Evolutionary conservation across 2,329 filamentous ascomycete genomes (phyloP), one percentile per base, ranked within the genome.

Genomic region (Bipolaris gigantea): DNA sequence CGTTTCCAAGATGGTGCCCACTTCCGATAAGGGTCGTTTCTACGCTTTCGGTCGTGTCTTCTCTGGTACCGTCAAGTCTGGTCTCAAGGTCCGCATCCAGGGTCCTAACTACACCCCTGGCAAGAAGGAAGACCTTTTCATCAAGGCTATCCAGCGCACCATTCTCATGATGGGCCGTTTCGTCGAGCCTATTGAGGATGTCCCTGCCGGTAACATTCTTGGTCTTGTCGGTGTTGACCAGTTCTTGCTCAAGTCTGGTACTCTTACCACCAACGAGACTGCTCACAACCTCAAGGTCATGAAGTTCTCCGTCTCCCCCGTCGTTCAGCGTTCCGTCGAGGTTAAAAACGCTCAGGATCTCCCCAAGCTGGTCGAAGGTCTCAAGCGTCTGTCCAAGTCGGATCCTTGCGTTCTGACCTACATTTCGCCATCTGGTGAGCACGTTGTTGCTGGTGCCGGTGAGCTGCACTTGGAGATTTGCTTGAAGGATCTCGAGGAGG

Each of bases 31-130:
- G 89, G 94, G 94, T 81, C 93, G 94, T 83, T 99, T 99, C 91
- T 99, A 97, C 84, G 94, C 94, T 79, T 99, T 99, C 83, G 94
- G 94, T 83, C 94, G 94, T 96, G 94, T 99, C 82, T 99, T 97
- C 86, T 84, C 94, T 71, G 94, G 94, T 89, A 97, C 92, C 77
- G 94, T 97, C 83, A 85, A 85, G 75, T 97, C 94, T 69, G 94
- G 94, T 83, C 85, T 97, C 74, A 97, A 97, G 89, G 94, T 99
- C 87, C 94, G 94, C 80, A 99, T 99, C 79, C 94, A 99, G 85
- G 94, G 94, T 67, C 94, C 94, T 79, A 97, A 97, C 89, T 99
- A 97, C 86, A 82, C 83, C 70, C 94, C 94, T 70, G 94, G 94
- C 77, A 94, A 92, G 87, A 99, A 97, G 89, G 92, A 97, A 59